Percentiles rank a stretch among this genome's conserved stretches.
Conservation (phyloP, 805 yeast species). For the Cyberlindnera sargentensis region DNA sequence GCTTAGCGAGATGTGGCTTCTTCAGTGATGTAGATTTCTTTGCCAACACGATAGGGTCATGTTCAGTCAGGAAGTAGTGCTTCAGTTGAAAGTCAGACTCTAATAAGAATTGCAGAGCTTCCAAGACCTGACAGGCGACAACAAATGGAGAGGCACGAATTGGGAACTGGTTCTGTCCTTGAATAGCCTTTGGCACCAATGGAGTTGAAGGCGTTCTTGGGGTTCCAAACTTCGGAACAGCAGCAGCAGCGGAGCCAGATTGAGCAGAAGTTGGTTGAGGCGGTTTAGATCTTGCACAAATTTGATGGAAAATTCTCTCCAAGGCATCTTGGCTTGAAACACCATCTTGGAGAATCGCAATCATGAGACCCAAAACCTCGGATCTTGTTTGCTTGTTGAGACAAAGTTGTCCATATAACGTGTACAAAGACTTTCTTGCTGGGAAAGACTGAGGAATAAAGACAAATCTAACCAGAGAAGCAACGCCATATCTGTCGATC, state of each 20-base stretch:
- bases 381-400: conserved; percentile 70
- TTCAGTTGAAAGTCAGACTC: conserved; percentile 63
- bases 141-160: conserved; percentile 56
- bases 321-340: conserved; percentile 49
- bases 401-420: conserved; percentile 60
- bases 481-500: conserved; percentile 68
- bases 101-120: conserved; percentile 62
- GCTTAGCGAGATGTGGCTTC: conserved; percentile 30
- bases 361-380: conserved; percentile 62
- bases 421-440: conserved; percentile 57
- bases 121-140: conserved; percentile 73
- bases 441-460: conserved; percentile 65
- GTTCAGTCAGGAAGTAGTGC: conserved; percentile 73
- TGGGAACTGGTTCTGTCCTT: conserved; percentile 41
- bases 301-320: conserved; percentile 52
- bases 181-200: conserved; percentile 40
- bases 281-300: conserved; percentile 31
- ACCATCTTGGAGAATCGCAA: conserved; percentile 75
- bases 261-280: conserved; percentile 4
- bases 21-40: conserved; percentile 29
- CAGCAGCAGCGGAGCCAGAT: neutral
- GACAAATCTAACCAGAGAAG: conserved; percentile 61
- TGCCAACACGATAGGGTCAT: conserved; percentile 39
- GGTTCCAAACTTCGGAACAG: conserved; percentile 5
- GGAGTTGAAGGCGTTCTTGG: conserved; percentile 19